Conservation (phyloP, 1,284 basidiomycete species). For the Waitea zeae region DNA sequence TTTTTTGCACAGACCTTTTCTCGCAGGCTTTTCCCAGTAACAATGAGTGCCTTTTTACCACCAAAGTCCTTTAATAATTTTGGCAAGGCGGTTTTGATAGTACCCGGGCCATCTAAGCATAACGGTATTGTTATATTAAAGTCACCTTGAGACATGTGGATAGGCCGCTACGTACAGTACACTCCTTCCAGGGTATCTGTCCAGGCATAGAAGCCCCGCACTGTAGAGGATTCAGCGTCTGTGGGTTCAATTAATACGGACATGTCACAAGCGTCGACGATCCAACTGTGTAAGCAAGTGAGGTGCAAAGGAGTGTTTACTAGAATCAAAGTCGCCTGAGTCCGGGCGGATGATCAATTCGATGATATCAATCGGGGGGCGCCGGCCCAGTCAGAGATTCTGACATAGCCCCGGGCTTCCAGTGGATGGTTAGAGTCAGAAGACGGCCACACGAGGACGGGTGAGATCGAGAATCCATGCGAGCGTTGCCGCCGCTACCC, state of each 20-base stretch:
- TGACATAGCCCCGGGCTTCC: no score
- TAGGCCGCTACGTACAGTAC: conserved; percentile 16
- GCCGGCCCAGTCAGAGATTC: no score
- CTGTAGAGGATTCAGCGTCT: background rate
- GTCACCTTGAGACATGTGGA: background rate
- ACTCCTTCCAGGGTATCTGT: conserved; percentile 46
- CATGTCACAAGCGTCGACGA: no score
- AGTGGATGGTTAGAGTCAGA: no score
- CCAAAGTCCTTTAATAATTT: conserved; percentile 34
- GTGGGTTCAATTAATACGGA: conserved; percentile 13
- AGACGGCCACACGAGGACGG: no score
- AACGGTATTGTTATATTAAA: background rate
- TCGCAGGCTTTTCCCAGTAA: conserved; percentile 53
- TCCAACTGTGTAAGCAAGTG: no score
- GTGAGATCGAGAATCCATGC: no score
- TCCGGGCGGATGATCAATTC: no score
- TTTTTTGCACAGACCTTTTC: conserved; percentile 29
- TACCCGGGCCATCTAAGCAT: conserved; percentile 38
- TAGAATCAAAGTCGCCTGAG: no score
- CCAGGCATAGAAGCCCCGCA: conserved; percentile 38
- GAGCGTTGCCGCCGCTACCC: no score
- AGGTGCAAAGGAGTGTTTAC: no score
- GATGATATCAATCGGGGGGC: no score
- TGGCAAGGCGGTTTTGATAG: conserved; percentile 38
- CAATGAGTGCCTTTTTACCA: conserved; percentile 43